phyloP scores from a whole-genome alignment of 371 early-diverging fungal genomes.

The Actinomortierella wolfii region DNA sequence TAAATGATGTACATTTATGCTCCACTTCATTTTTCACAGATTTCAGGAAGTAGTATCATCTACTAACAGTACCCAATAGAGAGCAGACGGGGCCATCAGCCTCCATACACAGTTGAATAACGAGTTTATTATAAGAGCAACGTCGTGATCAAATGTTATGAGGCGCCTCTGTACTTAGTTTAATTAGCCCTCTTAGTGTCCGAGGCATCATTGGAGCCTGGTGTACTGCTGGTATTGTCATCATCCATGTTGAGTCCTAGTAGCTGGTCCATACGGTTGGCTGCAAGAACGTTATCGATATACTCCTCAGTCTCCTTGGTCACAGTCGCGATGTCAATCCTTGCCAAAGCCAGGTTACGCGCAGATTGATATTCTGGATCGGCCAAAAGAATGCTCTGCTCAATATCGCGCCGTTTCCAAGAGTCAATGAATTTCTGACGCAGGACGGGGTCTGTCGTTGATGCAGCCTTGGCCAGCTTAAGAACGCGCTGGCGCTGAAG shows the following conservation, averaged over 20 bases:
- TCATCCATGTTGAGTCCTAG: conserved; percentile 14
- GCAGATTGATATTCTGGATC: conserved; percentile 36
- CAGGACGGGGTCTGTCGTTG: conserved; percentile 23
- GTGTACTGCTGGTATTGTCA: no score
- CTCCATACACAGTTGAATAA: no score
- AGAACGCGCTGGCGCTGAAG: conserved; percentile 32
- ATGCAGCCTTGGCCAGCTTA: conserved; percentile 31
- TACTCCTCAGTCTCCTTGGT: conserved; percentile 22
- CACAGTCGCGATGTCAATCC: conserved; percentile 32
- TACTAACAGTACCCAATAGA: no score
- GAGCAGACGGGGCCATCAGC: no score
- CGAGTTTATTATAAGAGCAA: no score
- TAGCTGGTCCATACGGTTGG: conserved; percentile 2
- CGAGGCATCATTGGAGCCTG: no score
- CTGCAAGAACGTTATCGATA: conserved; percentile 10
- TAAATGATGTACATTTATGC: no score
- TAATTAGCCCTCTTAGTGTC: no score
- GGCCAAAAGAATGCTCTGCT: conserved; percentile 19
- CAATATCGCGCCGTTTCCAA: conserved; percentile 37
- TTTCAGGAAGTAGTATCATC: no score
- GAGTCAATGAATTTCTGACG: conserved; percentile 41
- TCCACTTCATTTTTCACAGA: no score
- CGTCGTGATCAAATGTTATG: no score
- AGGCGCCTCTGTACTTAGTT: no score
- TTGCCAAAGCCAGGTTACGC: conserved; percentile 28